These are phyloP conservation scores for Dalbergia oliveri DNA, from an alignment of 306 rosid genomes.

Conservation along the genomic window DNA sequence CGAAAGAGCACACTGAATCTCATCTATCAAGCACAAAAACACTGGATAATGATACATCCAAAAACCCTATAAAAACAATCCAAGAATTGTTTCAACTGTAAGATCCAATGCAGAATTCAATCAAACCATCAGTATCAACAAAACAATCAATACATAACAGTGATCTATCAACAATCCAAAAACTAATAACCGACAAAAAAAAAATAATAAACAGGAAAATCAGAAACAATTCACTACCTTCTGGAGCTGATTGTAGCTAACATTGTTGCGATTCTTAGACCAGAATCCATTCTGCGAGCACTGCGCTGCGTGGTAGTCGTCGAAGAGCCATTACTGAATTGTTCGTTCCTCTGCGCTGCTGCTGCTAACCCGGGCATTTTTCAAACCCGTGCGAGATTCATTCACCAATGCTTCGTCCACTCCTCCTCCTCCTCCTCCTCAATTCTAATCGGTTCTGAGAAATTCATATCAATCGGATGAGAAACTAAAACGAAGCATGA, in stretches of 20 bases:
- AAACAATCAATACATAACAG: constrained; percentile 40
- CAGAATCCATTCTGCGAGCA: constrained; percentile 78
- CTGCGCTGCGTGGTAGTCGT: constrained; percentile 40
- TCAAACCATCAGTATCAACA: constrained; percentile 34
- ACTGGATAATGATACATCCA: constrained; percentile 49
- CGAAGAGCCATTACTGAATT: constrained; percentile 70
- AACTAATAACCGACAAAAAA: not conserved
- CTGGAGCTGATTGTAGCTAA: constrained; percentile 87
- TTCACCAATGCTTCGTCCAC: constrained; percentile 52
- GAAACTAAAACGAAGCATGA: constrained; percentile 31
- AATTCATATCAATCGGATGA: constrained; percentile 48
- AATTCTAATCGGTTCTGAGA: constrained; percentile 52
- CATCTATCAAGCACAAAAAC: constrained; percentile 42
- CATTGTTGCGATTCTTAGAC: constrained; percentile 80
- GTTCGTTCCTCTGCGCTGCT: constrained; percentile 78
- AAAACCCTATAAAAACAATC: constrained; percentile 37
- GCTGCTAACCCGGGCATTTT: constrained; percentile 93
- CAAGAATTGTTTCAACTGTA: constrained; percentile 36
- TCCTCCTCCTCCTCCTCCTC: constrained; percentile 34
- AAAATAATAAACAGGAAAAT: constrained; percentile 1
- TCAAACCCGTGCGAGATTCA: constrained; percentile 55
- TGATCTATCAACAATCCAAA: constrained; percentile 47
- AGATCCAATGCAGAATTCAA: constrained; percentile 63
- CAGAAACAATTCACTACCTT: constrained; percentile 60
- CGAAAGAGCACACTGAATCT: constrained; percentile 38